A percentile compares a stretch with the other conserved stretches of the same genome.
phyloP scores from a whole-genome alignment of 306 rosid species.

The Casuarina equisetifolia region DNA sequence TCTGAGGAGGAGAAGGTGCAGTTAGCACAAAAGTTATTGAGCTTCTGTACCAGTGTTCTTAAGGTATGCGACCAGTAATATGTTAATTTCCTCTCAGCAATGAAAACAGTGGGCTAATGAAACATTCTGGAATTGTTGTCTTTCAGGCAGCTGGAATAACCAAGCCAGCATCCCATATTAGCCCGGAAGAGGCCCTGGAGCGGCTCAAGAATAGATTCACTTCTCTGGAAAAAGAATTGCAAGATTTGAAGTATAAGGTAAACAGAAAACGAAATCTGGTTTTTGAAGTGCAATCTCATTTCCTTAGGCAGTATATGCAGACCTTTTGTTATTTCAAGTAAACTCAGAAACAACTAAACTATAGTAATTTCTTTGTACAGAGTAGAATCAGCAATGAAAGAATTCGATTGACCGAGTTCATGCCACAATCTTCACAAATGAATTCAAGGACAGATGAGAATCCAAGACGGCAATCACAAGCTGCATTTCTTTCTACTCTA shows the following conservation, averaged over 20 bases:
- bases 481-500: conserved; percentile 69
- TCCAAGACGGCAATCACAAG: conserved; percentile 52
- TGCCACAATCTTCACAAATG: conserved; percentile 66
- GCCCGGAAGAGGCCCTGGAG: conserved; percentile 76
- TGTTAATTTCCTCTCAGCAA: conserved; percentile 5
- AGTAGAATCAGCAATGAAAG: conserved; percentile 64
- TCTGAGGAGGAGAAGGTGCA: conserved; percentile 78
- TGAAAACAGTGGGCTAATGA: background rate
- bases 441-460: conserved; percentile 54
- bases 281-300: background rate
- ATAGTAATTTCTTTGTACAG: conserved; percentile 33
- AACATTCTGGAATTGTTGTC: background rate
- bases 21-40: conserved; percentile 70
- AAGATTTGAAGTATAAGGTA: conserved; percentile 81
- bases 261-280: background rate
- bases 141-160: conserved; percentile 81
- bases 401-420: conserved; percentile 56
- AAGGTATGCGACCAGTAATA: conserved; percentile 44
- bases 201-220: conserved; percentile 51
- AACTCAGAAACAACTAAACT: background rate
- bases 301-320: background rate
- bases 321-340: background rate
- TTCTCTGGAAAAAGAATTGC: conserved; percentile 64
- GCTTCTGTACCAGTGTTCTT: conserved; percentile 63
- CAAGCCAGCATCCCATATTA: conserved; percentile 48